Base-by-base conservation (phyloP, 2,329 filamentous ascomycete genomes). In the Colletotrichum liaoningense region DNA sequence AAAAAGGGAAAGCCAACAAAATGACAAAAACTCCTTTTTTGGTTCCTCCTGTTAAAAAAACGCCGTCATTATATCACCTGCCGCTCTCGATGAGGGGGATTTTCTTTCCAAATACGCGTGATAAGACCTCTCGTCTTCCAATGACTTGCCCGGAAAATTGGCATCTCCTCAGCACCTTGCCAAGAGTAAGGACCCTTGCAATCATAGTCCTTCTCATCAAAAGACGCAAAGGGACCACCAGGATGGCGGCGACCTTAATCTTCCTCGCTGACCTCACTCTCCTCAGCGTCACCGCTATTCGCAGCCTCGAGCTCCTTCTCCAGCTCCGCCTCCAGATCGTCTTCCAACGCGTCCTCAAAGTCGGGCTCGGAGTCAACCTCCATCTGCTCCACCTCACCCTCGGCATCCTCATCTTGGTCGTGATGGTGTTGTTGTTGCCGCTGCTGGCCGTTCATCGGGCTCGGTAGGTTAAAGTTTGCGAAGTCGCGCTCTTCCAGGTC, bases 231-330 rank as follows among this genome's bases (percentile, higher is more conserved):
- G 7, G 28, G 28, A 30, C 28, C 11, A n/a, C 28, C 14, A 4
- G 19, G 42, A 49, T 3, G 19, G 42, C 7, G 42, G 4, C 19
- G 28, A 7, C 28, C 9, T 52, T 82, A 92, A 79, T 92, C 91
- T 79, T 92, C 91, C 79, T 92, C 91, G 76, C 91, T 92, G 67
- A 92, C 90, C 76, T 91, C 90, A 76, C 90, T 92, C 80, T 92
- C 90, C 65, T 90, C 89, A 46, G 85, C 88, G 30, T 86, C 85
- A 33, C 86, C 84, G 73, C 84, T 83, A 46, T 76, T 76, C 14
- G 73, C 75, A 3, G 80, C 80, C 78, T 85, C 85, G 60, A 89
- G 83, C 52, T 86, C 87, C 8, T 88, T 88, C 76, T 89, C 88
- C 79, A 92, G 84, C 76, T 91, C 89, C 26, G 87, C 88, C 67